Base-by-base conservation (phyloP, 768 basidiomycete species). In the Mycena pura region DNA sequence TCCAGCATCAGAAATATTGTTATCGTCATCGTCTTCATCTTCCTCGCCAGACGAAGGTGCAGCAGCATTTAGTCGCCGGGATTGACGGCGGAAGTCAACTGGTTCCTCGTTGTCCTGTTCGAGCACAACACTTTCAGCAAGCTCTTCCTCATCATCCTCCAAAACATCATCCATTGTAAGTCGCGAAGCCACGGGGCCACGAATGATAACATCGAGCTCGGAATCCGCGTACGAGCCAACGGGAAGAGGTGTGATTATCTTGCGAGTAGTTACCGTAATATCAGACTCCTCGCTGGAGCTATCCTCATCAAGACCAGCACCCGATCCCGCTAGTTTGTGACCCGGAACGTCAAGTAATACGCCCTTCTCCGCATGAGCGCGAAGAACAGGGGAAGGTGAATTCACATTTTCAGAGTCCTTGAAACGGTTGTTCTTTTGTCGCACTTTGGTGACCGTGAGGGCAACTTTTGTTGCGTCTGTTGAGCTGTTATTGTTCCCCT, bases 11-110 rank as follows among this genome's bases (percentile, higher is more conserved):
- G 78, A 74, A 19, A 72, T 68, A 5, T 77, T 75, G 14, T 65
- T 72, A n/a, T 74, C 60, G 21, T 81, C 79, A 25, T 81, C 82
- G 21, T 80, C 81, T 22, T 77, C 76, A 34, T 77, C 76, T 15
- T 74, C 77, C 45, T 80, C 81, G 55, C 76, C 76, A 13, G 77
- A 76, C 9, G 74, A 71, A 17, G 80, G 73, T 39, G 82, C 73
- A 11, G 74, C 72, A 32, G 68, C 72, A 3, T 72, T 69, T 10
- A 70, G 45, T 13, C 48, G 39, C 29, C 60, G 51, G 29, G 60
- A 62, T 77, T 68, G 62, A 69, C 68, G 58, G 74, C 68, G 48
- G 63, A 50, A 74, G 63, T 48, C 54, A 28, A 57, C 24, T 45
- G 59, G 55, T 15, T 57, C 60, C 5, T 60, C 59, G 22, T 60